Evolutionary conservation across 2,329 filamentous ascomycete species (phyloP).

Genomic region (Colletotrichum incanum): DNA sequence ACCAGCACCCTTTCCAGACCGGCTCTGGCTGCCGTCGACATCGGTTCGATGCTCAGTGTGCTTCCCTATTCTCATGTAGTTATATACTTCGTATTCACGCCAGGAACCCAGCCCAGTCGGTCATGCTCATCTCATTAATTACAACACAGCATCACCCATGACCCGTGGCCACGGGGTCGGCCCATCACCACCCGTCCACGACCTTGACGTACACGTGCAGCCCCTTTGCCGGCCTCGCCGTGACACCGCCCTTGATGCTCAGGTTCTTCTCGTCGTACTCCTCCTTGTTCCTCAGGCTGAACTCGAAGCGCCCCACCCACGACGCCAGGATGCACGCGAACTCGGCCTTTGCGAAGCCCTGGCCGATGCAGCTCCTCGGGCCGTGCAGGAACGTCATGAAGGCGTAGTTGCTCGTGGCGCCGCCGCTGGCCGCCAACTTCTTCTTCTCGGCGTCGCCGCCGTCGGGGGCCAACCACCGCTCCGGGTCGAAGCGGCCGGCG

Average conservation of each 20-base stretch:
- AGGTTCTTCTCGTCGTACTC: constrained; percentile 78
- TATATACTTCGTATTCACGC: background rate
- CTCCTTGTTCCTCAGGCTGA: constrained; percentile 69
- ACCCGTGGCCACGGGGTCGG: background rate
- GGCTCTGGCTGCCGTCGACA: background rate
- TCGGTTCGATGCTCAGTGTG: background rate
- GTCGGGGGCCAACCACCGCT: constrained; percentile 77
- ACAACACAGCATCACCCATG: background rate
- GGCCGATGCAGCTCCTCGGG: constrained; percentile 87
- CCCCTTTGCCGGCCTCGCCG: constrained; percentile 80
- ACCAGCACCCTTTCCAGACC: background rate
- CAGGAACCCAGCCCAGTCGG: background rate
- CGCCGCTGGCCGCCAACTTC: constrained; percentile 72
- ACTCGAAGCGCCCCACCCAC: constrained; percentile 82
- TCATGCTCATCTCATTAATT: constrained; percentile 5
- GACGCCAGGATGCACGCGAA: constrained; percentile 87
- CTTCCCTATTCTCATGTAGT: background rate
- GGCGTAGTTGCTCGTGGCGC: constrained; percentile 82
- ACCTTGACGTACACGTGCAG: constrained; percentile 77
- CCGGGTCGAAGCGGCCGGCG: constrained; percentile 83
- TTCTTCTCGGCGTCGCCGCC: constrained; percentile 51
- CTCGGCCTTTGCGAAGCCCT: constrained; percentile 85
- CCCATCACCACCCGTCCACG: constrained; percentile 12
- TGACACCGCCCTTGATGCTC: constrained; percentile 79
- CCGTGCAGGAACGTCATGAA: constrained; percentile 90